phyloP scores from a whole-genome alignment of 1,139 yeast genomes.

The Hemisphaericaspora xylofermentans region DNA sequence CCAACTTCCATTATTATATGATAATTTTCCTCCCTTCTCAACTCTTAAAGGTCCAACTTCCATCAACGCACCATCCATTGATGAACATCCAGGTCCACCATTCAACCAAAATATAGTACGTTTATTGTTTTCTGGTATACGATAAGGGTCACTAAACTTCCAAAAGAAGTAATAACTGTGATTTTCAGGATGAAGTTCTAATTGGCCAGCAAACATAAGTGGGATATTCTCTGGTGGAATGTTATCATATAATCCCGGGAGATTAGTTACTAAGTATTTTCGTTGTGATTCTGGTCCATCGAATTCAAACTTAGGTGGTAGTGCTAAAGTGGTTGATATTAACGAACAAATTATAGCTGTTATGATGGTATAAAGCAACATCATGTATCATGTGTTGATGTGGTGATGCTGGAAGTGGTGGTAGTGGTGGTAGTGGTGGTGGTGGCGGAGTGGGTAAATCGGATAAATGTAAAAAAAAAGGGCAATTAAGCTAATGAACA shows the following conservation, averaged over 20 bases:
- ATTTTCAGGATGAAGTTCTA: constrained; percentile 52
- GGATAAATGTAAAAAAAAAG: too few relatives aligned
- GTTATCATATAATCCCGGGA: constrained; percentile 42
- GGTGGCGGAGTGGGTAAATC: too few relatives aligned
- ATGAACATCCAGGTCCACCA: constrained; percentile 98
- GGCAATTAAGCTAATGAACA: too few relatives aligned
- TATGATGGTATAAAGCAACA: neutral
- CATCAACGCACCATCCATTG: constrained; percentile 95
- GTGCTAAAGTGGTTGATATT: constrained; percentile 13
- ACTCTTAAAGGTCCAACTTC: constrained; percentile 90
- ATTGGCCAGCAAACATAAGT: constrained; percentile 71
- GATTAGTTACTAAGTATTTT: constrained; percentile 34
- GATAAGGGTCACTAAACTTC: constrained; percentile 51
- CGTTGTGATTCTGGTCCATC: constrained; percentile 16
- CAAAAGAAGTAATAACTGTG: constrained; percentile 77
- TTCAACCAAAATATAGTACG: constrained; percentile 81
- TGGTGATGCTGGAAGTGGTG: neutral
- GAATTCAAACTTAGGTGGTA: constrained; percentile 21
- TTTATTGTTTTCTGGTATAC: constrained; percentile 26
- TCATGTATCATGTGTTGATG: neutral
- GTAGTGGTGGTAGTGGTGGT: constrained; percentile 10
- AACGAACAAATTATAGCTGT: neutral
- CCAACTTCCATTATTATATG: constrained; percentile 80
- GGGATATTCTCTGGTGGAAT: constrained; percentile 38
- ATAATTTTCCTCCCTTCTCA: constrained; percentile 40